Base-by-base conservation (phyloP, 2,329 filamentous ascomycete species). In the Neopestalotiopsis rosae region DNA sequence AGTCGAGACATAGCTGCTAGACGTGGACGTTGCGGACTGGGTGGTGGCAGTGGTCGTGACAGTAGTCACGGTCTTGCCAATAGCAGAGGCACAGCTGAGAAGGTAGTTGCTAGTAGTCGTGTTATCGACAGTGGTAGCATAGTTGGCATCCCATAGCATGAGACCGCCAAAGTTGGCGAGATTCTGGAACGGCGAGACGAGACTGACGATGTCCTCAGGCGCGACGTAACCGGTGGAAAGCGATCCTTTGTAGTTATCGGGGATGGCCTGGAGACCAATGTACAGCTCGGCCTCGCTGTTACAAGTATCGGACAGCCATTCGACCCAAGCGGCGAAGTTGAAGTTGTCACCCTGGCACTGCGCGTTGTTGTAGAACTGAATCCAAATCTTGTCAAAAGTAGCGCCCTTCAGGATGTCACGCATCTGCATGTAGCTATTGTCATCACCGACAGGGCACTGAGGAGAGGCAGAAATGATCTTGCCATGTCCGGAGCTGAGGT, bases 341-440 rank as follows among this genome's bases (percentile, higher is more conserved):
- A 84, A 82, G 40, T 71, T 71, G 12, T 74, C 69, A 17, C 70
- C 61, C 58, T 76, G 73, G 32, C 78, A 75, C 59, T 82, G 79
- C 72, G 83, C 85, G 74, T 85, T 85, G 79, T 86, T 85, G 78
- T 85, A 86, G 75, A 86, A 86, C 76, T 86, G 84, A 65, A 86
- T 75, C 73, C 83, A 85, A 56, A 84, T 75, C 14, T 80, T 78
- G 32, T 83, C 81, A 38, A 76, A 76, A 30, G 69, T 45, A 52
- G 79, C 75, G 38, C 76, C 64, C 32, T 79, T 72, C 24, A 84
- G 76, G 52, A 88, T 83, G 1, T 74, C 70, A 61, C 81, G 80
- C 74, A 88, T 83, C 30, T 67, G 34, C 14, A 59, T n/a, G 30
- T 67, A 67, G 34, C 61, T 56, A 17, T 62, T 62, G 5, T 30